These are phyloP conservation scores for Lactarius sanguifluus DNA, from an alignment of 768 basidiomycete genomes.

Conservation along the genomic window DNA sequence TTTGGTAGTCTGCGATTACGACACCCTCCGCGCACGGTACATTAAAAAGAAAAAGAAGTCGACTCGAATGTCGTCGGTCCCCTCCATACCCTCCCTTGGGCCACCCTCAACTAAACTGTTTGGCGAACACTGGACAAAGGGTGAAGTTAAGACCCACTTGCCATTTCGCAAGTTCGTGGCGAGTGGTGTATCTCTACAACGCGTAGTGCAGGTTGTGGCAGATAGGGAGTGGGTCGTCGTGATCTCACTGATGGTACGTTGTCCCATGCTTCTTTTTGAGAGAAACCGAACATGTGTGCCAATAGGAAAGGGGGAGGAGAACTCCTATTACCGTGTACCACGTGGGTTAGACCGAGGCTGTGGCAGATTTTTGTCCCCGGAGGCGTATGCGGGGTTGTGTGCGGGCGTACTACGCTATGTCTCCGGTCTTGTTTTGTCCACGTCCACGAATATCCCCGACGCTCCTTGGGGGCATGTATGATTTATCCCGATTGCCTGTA, in stretches of 20 bases:
- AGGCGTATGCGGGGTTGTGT: background rate
- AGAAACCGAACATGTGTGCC: background rate
- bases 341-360: constrained; percentile 7
- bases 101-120: constrained; percentile 4
- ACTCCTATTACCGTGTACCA: constrained; percentile 7
- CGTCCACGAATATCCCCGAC: background rate
- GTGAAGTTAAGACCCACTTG: constrained; percentile 8
- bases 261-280: background rate
- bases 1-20: constrained; percentile 18
- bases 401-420: background rate
- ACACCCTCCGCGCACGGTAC: constrained; percentile 1
- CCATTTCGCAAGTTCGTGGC: constrained; percentile 20
- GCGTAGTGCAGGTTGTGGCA: background rate
- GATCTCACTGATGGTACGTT: constrained; percentile 12
- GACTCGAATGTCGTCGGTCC: background rate
- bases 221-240: constrained; percentile 23
- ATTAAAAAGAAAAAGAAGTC: background rate
- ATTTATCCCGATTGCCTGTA: background rate
- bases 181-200: background rate
- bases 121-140: constrained; percentile 6
- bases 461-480: background rate
- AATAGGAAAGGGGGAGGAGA: background rate
- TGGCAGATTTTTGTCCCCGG: background rate
- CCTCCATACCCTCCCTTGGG: background rate
- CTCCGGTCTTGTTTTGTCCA: background rate